Base-by-base conservation (phyloP, 176 grass and related monocot species). In the Hordeum marinum region DNA sequence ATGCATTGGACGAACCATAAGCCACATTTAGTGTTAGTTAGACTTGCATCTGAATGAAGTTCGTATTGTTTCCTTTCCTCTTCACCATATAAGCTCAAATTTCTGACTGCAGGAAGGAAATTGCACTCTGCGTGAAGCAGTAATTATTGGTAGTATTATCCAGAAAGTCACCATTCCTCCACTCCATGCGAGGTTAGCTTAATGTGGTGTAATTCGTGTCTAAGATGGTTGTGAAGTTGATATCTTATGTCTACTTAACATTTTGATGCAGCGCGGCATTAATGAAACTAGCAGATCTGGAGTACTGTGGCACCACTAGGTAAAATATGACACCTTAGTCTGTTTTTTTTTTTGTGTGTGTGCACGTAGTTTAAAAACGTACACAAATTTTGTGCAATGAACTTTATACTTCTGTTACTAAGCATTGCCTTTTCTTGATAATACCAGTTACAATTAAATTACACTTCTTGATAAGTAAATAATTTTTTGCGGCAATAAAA, bases 271-370 rank as follows among this genome's bases (percentile, higher is more conserved):
- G 96, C 85, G 96, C 82, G 63, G 93, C 93, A 29, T 83, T 98
- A 70, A 91, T 94, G 93, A 94, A 94, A 84, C 58, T 98, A 78
- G 96, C 93, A 84, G 90, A 95, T 74, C 88, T 98, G 88, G 93
- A 95, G 13, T 98, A 98, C 59, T 98, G 96, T 81, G 96, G 93
- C 83, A 95, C 93, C 23, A 98, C 96, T 62, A 95, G 96, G 96
- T 98, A 83, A 86, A 78, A 9, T 42, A 17, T 65, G 68, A 11
- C 6, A 66, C 46, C 59, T 77, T 67, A 6, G 27, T n/a, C 8
- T 84, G 18, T 45, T 20, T 27, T 9, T 62, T 5, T n/a, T 4
- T 65, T 5, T 23, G 39, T 66, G 4, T 52, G 3, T 69, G 21
- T 20, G 62, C 60, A 42, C 3, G 29, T 0, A 8, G 18, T 42